phyloP scores from a whole-genome alignment of 2,329 filamentous ascomycete genomes.

The Arthrobotrys iridis region DNA sequence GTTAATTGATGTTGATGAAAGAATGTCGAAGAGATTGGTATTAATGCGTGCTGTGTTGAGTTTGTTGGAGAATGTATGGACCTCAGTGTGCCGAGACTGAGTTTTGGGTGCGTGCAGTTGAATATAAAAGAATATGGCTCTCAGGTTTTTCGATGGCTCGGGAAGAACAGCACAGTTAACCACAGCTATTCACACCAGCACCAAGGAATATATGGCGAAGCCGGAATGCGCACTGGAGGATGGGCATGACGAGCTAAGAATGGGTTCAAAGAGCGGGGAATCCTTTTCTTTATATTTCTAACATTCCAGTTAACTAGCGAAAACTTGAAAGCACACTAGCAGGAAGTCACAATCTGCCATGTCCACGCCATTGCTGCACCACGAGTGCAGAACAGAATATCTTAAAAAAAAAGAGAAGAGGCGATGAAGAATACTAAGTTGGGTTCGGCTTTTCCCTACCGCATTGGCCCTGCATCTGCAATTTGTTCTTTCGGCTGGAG shows the following conservation, averaged over 20 bases:
- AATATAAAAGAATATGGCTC: constrained; percentile 34
- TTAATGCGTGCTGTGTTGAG: constrained; percentile 11
- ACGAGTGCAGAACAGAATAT: constrained; percentile 16
- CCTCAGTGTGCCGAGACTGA: no score
- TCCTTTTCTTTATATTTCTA: constrained; percentile 24
- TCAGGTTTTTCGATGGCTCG: not conserved
- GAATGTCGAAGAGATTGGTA: not conserved
- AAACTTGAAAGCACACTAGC: constrained; percentile 8
- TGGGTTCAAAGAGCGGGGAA: constrained; percentile 31
- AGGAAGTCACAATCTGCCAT: not conserved
- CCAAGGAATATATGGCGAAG: not conserved
- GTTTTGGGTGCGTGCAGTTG: not conserved
- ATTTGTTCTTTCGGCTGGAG: constrained; percentile 22
- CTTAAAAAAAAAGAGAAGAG: no score
- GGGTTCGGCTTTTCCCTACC: not conserved
- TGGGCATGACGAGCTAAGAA: constrained; percentile 25
- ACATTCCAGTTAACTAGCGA: constrained; percentile 22
- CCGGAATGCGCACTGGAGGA: constrained; percentile 4
- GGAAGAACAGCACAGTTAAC: not conserved
- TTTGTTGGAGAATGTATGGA: constrained; percentile 21
- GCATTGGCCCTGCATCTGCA: constrained; percentile 2
- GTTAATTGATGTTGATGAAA: not conserved
- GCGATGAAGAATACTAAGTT: not conserved
- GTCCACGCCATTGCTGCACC: constrained; percentile 19
- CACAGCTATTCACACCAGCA: not conserved